Evolutionary conservation across 2,329 filamentous ascomycete species (phyloP), one percentile per base, ranked within the genome.

Genomic region (Immersiporthe knoxdaviesiana): DNA sequence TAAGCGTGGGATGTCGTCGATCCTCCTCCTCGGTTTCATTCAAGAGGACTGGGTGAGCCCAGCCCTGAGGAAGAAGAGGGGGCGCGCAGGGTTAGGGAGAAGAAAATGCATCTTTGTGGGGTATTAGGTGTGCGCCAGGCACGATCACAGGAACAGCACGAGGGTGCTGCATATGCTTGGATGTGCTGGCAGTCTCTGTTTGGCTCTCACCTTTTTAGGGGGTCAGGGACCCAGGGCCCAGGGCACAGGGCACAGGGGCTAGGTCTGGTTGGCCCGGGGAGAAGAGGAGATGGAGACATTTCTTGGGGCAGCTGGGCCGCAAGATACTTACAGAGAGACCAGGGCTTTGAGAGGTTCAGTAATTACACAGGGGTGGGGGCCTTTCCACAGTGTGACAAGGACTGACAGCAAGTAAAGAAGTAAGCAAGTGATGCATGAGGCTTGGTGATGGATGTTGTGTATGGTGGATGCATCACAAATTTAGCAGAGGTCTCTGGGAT

Each of bases 41-140:
- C 50, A 67, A 39, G 60, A 8, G 61, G 61, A 68, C 44, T 63
- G 54, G 61, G 11, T 21, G 21, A 47, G 41, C 30, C n/a, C 50
- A n/a, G 41, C 16, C 41, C 41, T 47, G 44, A 7, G 21, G 44
- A 47, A 47, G 44, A 47, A n/a, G 52, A 64, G 24, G 56, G 35
- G 35, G 35, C 35, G 35, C 35, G 35, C 35, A 35, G 35, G n/a
- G n/a, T n/a, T n/a, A n/a, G 21, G 24, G 50, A 37, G 24, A 16
- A 52, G 14, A 44, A 44, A 27, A 59, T 50, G 56, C 67, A 56
- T 50, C 32, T n/a, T 62, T 59, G 68, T 63, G 68, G 64, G 50
- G 52, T n/a, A n/a, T n/a, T n/a, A 30, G 21, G 44, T 6, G 21
- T 39, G 37, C 10, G 59, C 58, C 66, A 67, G 66, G 66, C 66